Conservation (phyloP, 78 protist species). For the Cavenderia fasciculata region DNA sequence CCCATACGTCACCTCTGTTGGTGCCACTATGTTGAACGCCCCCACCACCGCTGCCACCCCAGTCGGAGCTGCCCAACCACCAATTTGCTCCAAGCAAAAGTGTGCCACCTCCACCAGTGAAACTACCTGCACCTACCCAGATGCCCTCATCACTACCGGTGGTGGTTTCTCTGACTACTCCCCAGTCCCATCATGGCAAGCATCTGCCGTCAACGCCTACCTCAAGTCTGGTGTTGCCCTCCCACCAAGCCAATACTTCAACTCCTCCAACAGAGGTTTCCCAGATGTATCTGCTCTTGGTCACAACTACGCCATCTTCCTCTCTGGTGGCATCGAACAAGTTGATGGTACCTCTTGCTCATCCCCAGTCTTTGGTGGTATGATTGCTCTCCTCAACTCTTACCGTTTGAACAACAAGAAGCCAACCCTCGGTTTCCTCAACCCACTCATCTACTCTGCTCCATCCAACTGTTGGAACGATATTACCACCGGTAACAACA, state of each 20-base stretch:
- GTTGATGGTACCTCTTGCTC: conserved; percentile 80
- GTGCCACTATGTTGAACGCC: conserved; percentile 64
- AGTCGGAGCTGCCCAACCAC: neutral
- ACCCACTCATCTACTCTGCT: conserved; percentile 61
- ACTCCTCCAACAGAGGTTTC: conserved; percentile 72
- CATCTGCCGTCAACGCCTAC: neutral
- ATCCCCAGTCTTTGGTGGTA: conserved; percentile 68
- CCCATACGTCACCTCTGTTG: conserved; percentile 71
- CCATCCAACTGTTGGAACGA: conserved; percentile 26
- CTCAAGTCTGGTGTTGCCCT: conserved; percentile 13
- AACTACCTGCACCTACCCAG: conserved; percentile 43
- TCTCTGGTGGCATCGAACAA: neutral
- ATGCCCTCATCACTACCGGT: conserved; percentile 78
- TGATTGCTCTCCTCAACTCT: conserved; percentile 60
- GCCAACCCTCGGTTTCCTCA: conserved; percentile 69
- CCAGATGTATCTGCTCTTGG: conserved; percentile 81
- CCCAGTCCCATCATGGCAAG: conserved; percentile 59
- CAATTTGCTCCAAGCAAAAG: conserved; percentile 1
- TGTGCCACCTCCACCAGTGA: conserved; percentile 59
- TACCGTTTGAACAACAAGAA: conserved; percentile 9
- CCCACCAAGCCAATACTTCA: conserved; percentile 25
- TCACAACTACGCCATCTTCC: conserved; percentile 56
- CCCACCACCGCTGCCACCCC: conserved; percentile 10
- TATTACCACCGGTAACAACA: conserved; percentile 70
- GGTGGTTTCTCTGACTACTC: conserved; percentile 79